A percentile compares a stretch with the other conserved stretches of the same genome.
Evolutionary conservation across 257 asterid species (phyloP).

Genomic region (Petunia axillaris): DNA sequence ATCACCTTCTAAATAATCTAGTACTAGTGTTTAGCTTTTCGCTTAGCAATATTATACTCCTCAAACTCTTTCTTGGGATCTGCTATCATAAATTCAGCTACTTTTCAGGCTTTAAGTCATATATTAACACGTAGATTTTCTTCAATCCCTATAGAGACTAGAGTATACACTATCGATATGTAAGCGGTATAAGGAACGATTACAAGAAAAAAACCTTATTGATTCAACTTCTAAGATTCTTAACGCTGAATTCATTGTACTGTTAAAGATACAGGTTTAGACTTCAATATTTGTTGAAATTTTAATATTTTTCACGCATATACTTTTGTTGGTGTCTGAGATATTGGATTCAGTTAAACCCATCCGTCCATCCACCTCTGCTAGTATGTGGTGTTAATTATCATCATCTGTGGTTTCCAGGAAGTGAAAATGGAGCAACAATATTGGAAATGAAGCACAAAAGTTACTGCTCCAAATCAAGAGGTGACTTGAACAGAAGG

Average conservation of each 20-base stretch:
- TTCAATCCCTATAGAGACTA: neutral
- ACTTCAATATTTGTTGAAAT: too few species aligned
- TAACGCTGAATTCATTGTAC: too few species aligned
- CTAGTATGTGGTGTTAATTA: too few species aligned
- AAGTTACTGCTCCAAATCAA: conserved; percentile 45
- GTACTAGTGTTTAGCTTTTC: neutral
- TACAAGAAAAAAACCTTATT: too few species aligned
- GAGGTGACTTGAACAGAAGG: conserved; percentile 38
- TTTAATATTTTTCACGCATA: too few species aligned
- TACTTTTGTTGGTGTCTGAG: too few species aligned
- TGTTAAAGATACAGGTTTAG: too few species aligned
- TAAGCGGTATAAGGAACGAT: too few species aligned
- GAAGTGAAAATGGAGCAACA: conserved; percentile 64
- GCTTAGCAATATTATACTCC: neutral
- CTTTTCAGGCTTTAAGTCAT: neutral
- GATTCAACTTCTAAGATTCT: too few species aligned
- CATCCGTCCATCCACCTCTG: neutral
- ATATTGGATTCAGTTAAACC: too few species aligned
- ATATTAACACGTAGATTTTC: neutral
- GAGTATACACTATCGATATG: too few species aligned
- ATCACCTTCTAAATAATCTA: neutral
- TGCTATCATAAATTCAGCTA: conserved; percentile 15
- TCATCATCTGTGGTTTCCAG: conserved; percentile 38
- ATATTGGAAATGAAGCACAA: conserved; percentile 74
- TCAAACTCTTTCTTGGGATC: conserved; percentile 26